Evolutionary conservation across 306 rosid genomes (phyloP), one percentile per base, ranked within the genome.

Genomic region (Clitoria ternatea): DNA sequence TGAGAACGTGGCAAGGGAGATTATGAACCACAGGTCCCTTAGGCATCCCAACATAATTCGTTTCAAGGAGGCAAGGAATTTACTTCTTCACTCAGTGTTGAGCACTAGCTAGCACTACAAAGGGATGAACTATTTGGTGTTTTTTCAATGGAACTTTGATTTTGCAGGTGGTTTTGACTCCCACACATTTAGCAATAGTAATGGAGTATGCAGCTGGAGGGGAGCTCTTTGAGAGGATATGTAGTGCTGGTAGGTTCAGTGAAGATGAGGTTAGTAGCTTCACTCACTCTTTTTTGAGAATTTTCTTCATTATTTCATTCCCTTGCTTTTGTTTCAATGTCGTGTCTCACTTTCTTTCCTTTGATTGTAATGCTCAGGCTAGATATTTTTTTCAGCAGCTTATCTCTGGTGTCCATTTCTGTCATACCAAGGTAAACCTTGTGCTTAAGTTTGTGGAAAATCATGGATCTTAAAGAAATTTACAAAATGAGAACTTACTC

Each of bases 151-250:
- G 36, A 26, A 42, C 48, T 47, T 49, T 71, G 45, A 26, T 67
- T 71, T 44, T 52, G 69, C 65, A 86, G 91, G 87, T 87, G 66
- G 85, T 87, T 47, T 78, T 87, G 82, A 87, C 92, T 42, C 85
- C 92, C 50, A 84, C 92, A 14, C 89, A 87, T 82, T 72, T 87
- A 42, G 84, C 84, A 18, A 87, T 87, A 43, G 85, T 84, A n/a
- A 87, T 87, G 92, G 92, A 87, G 82, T 87, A 87, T 79, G 92
- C 92, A 6, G 82, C 89, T 20, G 92, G 89, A 14, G 92, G 92
- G 26, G 87, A 82, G 47, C 89, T 87, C 57, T 87, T 87, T 70
- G 89, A 87, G 73, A 82, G 92, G 73, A 84, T 87, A 52, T 84
- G 89, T 74, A 82, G 49, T 75, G 89, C 89, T 49, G 92, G 92